Conservation (phyloP, 176 grass and related monocot species). For the Avena atlantica region DNA sequence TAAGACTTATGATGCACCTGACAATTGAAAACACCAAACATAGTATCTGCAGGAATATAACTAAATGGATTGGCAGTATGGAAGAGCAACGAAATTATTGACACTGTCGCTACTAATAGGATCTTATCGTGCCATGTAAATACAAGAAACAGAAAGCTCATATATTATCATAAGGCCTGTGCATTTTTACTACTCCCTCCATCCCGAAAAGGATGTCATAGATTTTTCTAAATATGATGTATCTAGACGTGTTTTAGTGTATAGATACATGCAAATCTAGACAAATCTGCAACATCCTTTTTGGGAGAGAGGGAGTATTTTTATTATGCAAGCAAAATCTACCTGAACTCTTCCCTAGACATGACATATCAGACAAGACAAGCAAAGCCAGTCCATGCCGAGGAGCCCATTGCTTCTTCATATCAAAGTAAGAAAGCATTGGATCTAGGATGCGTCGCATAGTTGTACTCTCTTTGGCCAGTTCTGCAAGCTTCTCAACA, state of each 20-base stretch:
- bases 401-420: constrained; percentile 78
- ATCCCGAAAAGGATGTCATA: too few relatives aligned
- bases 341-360: constrained; percentile 81
- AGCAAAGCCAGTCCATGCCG: constrained; percentile 76
- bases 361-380: constrained; percentile 90
- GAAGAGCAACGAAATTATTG: constrained; percentile 22
- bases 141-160: background rate
- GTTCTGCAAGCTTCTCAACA: constrained; percentile 83
- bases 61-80: constrained; percentile 10
- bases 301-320: background rate
- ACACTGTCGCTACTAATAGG: background rate
- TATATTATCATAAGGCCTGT: background rate
- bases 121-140: background rate
- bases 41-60: background rate
- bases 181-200: background rate
- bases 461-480: constrained; percentile 93
- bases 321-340: constrained; percentile 26
- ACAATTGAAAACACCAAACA: background rate
- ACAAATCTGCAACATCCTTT: too few relatives aligned
- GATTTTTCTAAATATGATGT: too few relatives aligned
- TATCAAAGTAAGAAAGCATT: constrained; percentile 84
- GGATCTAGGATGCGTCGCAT: constrained; percentile 85
- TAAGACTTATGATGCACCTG: constrained; percentile 17
- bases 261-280: too few relatives aligned
- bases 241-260: too few relatives aligned